Base-by-base conservation (phyloP, 1,284 basidiomycete species). In the Tilletia horrida region DNA sequence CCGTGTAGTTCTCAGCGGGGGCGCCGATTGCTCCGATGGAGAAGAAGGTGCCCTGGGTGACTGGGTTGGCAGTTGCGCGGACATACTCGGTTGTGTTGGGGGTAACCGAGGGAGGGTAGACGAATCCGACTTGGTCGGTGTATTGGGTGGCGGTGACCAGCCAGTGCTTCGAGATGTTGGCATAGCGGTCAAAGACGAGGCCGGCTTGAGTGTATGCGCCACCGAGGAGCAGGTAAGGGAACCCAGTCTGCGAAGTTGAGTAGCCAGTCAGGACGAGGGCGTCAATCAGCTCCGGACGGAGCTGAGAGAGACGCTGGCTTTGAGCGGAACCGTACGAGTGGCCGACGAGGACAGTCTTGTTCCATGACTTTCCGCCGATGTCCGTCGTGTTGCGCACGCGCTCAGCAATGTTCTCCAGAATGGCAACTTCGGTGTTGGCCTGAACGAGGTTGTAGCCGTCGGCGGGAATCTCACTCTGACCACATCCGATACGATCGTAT, bases 241-340 rank as follows among this genome's bases (percentile, higher is more conserved):
- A 43, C 43, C 69, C 69, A 16, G 29, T 66, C 6, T 42, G 18
- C 42, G 57, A 18, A 18, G 67, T 57, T 45, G 67, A 65, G 63
- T 62, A 70, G 45, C 69, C 69, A 18, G 69, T 71, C 11, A 71
- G 52, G 44, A 69, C 55, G 35, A 69, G 29, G 23, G 64, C 67
- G 62, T 71, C 67, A 13, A 69, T 50, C 40, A 71, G 64, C 29
- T 69, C 63, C 18, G 68, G 68, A 3, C 63, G 47, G 42, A 23
- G 3, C 35, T 42, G 25, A 16, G 63, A 40, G 11, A 66, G 48
- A 21, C 50, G 52, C 16, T 69, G 47, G 18, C 59, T 35, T n/a
- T 71, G 69, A 1, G 43, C 68, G 7, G 62, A 65, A 14, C 69
- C 69, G 64, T 71, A 71, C 18, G 69, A 71, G 59, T 71, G 69